Conservation (phyloP, 1,139 yeast genomes). For the Meyerozyma elateridarum region DNA sequence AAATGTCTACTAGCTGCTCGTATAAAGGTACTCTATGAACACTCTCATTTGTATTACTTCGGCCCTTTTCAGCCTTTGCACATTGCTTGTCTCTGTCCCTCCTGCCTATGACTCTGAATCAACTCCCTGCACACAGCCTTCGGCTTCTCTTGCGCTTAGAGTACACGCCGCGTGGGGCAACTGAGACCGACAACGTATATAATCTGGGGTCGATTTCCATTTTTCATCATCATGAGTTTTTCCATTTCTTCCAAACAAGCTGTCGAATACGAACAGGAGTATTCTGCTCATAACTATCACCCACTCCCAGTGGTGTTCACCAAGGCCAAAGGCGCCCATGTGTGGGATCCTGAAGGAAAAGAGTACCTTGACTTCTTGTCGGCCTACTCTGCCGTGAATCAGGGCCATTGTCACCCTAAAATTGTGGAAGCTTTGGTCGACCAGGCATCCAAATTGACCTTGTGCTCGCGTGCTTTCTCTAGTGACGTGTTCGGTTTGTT, state of each 20-base stretch:
- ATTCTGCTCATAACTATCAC: conserved; percentile 96
- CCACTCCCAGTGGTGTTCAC: conserved; percentile 93
- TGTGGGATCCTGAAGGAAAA: conserved; percentile 97
- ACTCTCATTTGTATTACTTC: conserved; percentile 4
- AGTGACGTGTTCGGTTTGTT: conserved; percentile 83
- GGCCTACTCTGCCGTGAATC: conserved; percentile 96
- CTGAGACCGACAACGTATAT: conserved; percentile 2
- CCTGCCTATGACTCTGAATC: conserved; percentile 1
- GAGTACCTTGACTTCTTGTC: conserved; percentile 84
- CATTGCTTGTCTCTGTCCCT: neutral
- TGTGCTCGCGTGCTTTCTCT: conserved; percentile 90
- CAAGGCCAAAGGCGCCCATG: conserved; percentile 85
- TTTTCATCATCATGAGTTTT: conserved; percentile 21
- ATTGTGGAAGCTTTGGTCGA: conserved; percentile 80
- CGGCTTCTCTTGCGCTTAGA: conserved; percentile 3
- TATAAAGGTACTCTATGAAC: too few species aligned
- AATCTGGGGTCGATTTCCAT: conserved; percentile 8
- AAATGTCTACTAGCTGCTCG: too few species aligned
- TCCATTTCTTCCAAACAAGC: conserved; percentile 64
- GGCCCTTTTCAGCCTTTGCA: conserved; percentile 3
- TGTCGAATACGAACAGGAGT: conserved; percentile 63
- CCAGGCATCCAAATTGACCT: conserved; percentile 79
- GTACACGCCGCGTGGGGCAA: neutral
- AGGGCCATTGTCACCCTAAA: conserved; percentile 97
- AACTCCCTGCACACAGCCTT: neutral